Conservation (phyloP, 345 rosid genomes). For the Salix brachista region DNA sequence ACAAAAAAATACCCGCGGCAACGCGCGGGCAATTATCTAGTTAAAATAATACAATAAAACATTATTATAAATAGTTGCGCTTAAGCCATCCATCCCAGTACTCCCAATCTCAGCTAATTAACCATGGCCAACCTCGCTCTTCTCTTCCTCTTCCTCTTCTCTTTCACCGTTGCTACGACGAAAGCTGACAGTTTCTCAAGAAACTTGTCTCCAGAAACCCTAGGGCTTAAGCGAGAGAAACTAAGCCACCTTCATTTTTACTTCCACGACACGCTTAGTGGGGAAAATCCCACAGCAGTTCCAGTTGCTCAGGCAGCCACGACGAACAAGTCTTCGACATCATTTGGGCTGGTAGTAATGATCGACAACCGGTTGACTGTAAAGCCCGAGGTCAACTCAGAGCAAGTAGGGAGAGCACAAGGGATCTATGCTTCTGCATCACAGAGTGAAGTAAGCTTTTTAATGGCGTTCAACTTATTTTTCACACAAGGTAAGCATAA, state of each 20-base stretch:
- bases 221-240: slow-evolving; percentile 10
- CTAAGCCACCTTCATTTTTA: slow-evolving; percentile 17
- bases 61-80: too few species aligned
- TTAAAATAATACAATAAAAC: too few species aligned
- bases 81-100: too few species aligned
- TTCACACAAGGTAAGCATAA: slow-evolving; percentile 19
- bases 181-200: slow-evolving; percentile 2
- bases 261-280: slow-evolving; percentile 5
- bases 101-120: too few species aligned
- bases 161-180: not conserved
- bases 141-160: not conserved
- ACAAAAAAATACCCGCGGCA: too few species aligned
- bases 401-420: slow-evolving; percentile 22
- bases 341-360: slow-evolving; percentile 16
- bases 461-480: slow-evolving; percentile 22
- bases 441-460: slow-evolving; percentile 8
- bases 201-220: not conserved
- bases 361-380: slow-evolving; percentile 24
- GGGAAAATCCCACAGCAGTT: not conserved
- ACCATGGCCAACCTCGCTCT: not conserved
- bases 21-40: too few species aligned
- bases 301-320: not conserved
- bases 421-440: slow-evolving; percentile 25
- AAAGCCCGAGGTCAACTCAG: slow-evolving; percentile 9
- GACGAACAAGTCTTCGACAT: not conserved